phyloP scores from a whole-genome alignment of 176 grass and related monocot species.

The Rhynchospora pubera region DNA sequence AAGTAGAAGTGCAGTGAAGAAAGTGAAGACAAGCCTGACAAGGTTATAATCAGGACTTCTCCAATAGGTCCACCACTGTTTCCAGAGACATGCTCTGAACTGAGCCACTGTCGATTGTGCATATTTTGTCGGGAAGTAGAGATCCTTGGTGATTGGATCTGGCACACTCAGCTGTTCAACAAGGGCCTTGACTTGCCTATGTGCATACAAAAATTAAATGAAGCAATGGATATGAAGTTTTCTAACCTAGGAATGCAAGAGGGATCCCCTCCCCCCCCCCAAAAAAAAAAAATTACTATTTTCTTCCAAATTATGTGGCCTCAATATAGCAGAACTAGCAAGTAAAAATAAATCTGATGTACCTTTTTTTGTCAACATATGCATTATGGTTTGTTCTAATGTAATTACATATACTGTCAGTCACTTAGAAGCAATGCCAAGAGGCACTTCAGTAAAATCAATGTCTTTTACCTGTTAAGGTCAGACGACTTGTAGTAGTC shows the following conservation, averaged over 20 bases:
- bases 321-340: not conserved
- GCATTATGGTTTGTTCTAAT: not conserved
- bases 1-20: constrained; percentile 85
- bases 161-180: constrained; percentile 65
- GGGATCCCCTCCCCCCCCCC: not conserved
- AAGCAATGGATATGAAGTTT: constrained; percentile 22
- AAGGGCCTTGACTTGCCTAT: constrained; percentile 72
- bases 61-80: constrained; percentile 92
- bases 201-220: constrained; percentile 9
- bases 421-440: not conserved
- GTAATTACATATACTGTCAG: not conserved
- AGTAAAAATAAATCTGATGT: not conserved
- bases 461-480: constrained; percentile 53
- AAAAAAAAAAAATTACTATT: not conserved
- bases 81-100: constrained; percentile 97
- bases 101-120: constrained; percentile 51
- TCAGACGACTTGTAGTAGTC: constrained; percentile 70
- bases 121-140: constrained; percentile 82
- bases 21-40: constrained; percentile 86
- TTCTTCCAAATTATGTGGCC: not conserved
- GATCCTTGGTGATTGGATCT: constrained; percentile 50
- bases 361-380: not conserved
- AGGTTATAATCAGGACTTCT: constrained; percentile 96
- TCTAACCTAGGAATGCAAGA: not conserved
- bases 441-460: no score